These are phyloP conservation scores for Gastrolobium villosum DNA, from an alignment of 306 rosid species.

Conservation along the genomic window DNA sequence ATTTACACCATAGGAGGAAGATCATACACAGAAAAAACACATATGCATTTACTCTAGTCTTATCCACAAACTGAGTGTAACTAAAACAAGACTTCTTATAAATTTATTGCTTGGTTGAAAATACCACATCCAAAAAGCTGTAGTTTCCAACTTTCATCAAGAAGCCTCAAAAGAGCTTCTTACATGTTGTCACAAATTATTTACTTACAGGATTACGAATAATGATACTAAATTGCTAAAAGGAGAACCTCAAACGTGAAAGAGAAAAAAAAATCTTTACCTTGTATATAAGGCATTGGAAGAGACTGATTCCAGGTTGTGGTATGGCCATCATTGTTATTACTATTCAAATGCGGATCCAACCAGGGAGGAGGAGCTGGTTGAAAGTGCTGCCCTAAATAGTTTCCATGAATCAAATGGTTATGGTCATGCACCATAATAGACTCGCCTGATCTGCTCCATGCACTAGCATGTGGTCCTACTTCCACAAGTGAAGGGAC, in stretches of 20 bases:
- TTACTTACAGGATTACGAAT: slow-evolving; percentile 22
- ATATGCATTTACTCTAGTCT: slow-evolving; percentile 11
- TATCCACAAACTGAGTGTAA: slow-evolving; percentile 9
- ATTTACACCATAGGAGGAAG: neutral
- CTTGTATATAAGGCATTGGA: slow-evolving; percentile 71
- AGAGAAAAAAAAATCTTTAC: slow-evolving; percentile 45
- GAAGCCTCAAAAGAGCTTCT: slow-evolving; percentile 29
- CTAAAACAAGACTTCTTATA: slow-evolving; percentile 28
- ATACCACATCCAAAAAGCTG: slow-evolving; percentile 32
- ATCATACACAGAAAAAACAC: slow-evolving; percentile 5
- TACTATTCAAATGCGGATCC: slow-evolving; percentile 71
- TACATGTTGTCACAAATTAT: slow-evolving; percentile 3
- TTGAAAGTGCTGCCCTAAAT: slow-evolving; percentile 80
- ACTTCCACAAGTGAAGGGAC: slow-evolving; percentile 68
- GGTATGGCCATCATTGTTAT: slow-evolving; percentile 65
- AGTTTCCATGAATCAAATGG: slow-evolving; percentile 74
- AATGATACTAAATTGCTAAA: slow-evolving; percentile 16
- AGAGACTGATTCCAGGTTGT: slow-evolving; percentile 78
- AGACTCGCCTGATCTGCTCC: slow-evolving; percentile 70
- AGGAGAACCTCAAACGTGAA: slow-evolving; percentile 31
- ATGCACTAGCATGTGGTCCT: slow-evolving; percentile 63
- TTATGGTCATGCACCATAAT: slow-evolving; percentile 69
- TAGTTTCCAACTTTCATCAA: slow-evolving; percentile 40
- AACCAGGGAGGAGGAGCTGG: slow-evolving; percentile 80
- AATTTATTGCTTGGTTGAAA: slow-evolving; percentile 16